Evolutionary conservation across 164 flowering plant species (phyloP).

Genomic region (Vitis rotundifolia): DNA sequence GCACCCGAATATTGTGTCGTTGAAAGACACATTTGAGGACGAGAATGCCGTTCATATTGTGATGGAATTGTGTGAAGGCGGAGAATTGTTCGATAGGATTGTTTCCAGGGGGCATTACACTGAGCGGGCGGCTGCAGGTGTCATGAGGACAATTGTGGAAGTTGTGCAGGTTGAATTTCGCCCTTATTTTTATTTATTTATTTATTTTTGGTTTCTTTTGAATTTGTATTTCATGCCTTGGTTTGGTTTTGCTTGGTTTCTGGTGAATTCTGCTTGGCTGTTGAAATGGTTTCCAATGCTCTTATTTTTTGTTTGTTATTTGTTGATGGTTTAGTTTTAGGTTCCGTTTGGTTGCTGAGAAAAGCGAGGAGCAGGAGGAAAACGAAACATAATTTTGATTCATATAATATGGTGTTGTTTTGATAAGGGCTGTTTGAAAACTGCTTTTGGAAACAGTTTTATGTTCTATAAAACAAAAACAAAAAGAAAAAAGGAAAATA

Average conservation of each 20-base stretch:
- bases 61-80: conserved; percentile 64
- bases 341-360: too few species aligned
- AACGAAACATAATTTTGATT: neutral
- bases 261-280: too few species aligned
- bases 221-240: neutral
- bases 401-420: too few species aligned
- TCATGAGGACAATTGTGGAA: conserved; percentile 52
- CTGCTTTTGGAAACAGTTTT: too few species aligned
- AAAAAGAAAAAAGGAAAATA: too few species aligned
- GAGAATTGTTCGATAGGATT: conserved; percentile 48
- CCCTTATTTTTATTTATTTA: neutral
- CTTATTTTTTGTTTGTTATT: too few species aligned
- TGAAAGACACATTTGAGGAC: conserved; percentile 65
- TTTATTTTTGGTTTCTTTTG: neutral
- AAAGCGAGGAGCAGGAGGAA: too few species aligned
- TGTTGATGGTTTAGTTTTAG: too few species aligned
- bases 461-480: too few species aligned
- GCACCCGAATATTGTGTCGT: conserved; percentile 54
- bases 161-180: conserved; percentile 45
- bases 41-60: conserved; percentile 59
- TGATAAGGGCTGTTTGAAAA: too few species aligned
- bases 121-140: conserved; percentile 55
- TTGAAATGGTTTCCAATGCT: too few species aligned
- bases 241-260: neutral
- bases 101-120: conserved; percentile 66